Conservation (phyloP, 345 rosid species). For the Populus davidiana region DNA sequence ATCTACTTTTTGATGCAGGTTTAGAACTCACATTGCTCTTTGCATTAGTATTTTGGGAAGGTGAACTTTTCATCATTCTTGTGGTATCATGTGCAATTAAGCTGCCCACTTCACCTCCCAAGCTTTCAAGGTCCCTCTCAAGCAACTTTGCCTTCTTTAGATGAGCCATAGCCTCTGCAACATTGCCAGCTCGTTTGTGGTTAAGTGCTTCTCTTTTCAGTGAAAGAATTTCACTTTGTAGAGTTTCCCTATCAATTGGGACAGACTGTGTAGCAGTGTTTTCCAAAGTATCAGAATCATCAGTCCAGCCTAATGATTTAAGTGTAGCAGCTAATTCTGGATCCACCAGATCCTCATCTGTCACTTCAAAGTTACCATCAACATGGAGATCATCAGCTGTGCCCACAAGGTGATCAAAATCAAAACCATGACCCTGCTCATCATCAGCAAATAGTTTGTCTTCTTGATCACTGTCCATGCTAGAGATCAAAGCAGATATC, state of each 20-base stretch:
- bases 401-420: conserved; percentile 45
- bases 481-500: conserved; percentile 57
- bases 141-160: conserved; percentile 76
- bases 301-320: conserved; percentile 77
- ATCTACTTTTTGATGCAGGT: conserved; percentile 43
- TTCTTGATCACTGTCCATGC: conserved; percentile 56
- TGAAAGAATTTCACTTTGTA: conserved; percentile 45
- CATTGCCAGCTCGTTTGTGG: conserved; percentile 56
- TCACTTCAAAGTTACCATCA: conserved; percentile 65
- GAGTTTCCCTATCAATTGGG: conserved; percentile 39
- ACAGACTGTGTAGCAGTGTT: conserved; percentile 18
- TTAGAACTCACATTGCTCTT: conserved; percentile 32
- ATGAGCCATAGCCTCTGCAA: conserved; percentile 59
- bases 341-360: conserved; percentile 80
- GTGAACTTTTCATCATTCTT: conserved; percentile 2
- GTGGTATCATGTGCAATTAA: not conserved
- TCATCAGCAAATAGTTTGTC: conserved; percentile 44
- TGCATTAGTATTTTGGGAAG: conserved; percentile 20
- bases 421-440: conserved; percentile 35
- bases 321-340: conserved; percentile 74
- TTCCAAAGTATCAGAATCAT: conserved; percentile 43
- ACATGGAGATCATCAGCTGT: conserved; percentile 46
- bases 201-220: conserved; percentile 66
- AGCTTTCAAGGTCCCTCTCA: conserved; percentile 52
- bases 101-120: conserved; percentile 16